Conservation (phyloP, 495 filamentous ascomycete species). For the Penicillium turbatum region DNA sequence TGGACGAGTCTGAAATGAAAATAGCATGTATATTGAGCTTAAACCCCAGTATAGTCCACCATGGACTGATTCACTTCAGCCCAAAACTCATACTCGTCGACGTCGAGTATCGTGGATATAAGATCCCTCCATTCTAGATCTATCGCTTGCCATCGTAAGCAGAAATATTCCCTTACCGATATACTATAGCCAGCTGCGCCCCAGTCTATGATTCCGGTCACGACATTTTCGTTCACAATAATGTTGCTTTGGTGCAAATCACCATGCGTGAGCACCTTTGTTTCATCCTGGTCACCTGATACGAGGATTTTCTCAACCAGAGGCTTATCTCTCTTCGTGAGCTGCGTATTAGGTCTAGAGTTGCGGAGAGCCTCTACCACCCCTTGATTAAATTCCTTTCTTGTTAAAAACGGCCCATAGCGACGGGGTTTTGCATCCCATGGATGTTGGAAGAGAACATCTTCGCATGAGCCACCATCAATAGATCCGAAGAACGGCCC, state of each 20-base stretch:
- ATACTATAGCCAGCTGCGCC: constrained; percentile 19
- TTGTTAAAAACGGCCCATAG: constrained; percentile 21
- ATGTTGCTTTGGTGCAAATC: constrained; percentile 14
- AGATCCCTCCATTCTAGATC: constrained; percentile 12
- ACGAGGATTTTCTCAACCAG: constrained; percentile 16
- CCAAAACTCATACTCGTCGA: constrained; percentile 12
- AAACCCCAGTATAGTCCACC: constrained; percentile 12
- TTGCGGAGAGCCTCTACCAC: constrained; percentile 18
- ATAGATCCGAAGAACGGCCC: constrained; percentile 19
- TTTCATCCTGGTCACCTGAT: constrained; percentile 3
- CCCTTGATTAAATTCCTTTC: constrained; percentile 17
- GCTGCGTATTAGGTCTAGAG: constrained; percentile 10
- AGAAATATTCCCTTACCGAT: constrained; percentile 16
- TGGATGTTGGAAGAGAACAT: constrained; percentile 18
- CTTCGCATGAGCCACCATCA: constrained; percentile 18
- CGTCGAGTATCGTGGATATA: constrained; percentile 7
- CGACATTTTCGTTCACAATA: constrained; percentile 4
- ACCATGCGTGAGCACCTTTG: constrained; percentile 17
- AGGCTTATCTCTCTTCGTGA: constrained; percentile 6
- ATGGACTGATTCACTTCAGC: constrained; percentile 14
- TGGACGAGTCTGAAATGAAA: constrained; percentile 6
- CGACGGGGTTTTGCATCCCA: constrained; percentile 10
- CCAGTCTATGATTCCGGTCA: constrained; percentile 18
- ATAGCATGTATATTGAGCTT: constrained; percentile 3
- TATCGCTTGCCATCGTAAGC: constrained; percentile 10